Conservation (phyloP, 129 eudicot genomes). For the Rutidosis leptorrhynchoides region DNA sequence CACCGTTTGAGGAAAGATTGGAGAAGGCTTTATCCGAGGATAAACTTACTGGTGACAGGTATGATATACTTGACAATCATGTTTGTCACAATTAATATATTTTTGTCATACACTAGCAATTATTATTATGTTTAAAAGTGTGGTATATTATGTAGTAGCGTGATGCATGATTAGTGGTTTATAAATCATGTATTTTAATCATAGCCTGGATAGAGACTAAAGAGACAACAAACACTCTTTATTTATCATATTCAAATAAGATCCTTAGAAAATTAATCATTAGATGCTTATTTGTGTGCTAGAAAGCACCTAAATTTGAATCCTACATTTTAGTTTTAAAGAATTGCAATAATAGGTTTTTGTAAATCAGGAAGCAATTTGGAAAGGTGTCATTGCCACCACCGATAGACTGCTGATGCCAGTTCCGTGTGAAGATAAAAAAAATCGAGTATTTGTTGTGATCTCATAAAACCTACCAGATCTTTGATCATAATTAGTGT, state of each 20-base stretch:
- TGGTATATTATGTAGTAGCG: too few relatives aligned
- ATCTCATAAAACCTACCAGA: constrained; percentile 16
- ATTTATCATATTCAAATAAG: not conserved
- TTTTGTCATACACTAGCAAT: not conserved
- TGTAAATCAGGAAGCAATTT: constrained; percentile 47
- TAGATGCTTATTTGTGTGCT: not conserved
- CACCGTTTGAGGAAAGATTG: constrained; percentile 90
- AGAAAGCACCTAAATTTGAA: not conserved
- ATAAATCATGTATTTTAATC: too few relatives aligned
- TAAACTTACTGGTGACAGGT: constrained; percentile 59
- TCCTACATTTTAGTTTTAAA: constrained; percentile 13
- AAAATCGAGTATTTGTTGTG: constrained; percentile 27
- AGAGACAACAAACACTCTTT: not conserved
- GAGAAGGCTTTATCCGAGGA: constrained; percentile 89
- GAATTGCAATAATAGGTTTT: constrained; percentile 5
- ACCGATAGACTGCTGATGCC: constrained; percentile 24
- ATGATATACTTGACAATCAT: constrained; percentile 19
- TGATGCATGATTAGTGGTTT: too few relatives aligned
- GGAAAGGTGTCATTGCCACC: constrained; percentile 36
- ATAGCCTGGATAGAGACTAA: not conserved
- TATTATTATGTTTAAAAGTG: not conserved
- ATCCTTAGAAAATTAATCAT: not conserved
- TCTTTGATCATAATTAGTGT: constrained; percentile 8
- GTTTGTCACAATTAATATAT: not conserved
- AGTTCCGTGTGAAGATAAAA: constrained; percentile 21